Percentiles rank a stretch among this genome's conserved stretches.
phyloP scores from a whole-genome alignment of 805 yeast species.

The Candida broadrunensis region DNA sequence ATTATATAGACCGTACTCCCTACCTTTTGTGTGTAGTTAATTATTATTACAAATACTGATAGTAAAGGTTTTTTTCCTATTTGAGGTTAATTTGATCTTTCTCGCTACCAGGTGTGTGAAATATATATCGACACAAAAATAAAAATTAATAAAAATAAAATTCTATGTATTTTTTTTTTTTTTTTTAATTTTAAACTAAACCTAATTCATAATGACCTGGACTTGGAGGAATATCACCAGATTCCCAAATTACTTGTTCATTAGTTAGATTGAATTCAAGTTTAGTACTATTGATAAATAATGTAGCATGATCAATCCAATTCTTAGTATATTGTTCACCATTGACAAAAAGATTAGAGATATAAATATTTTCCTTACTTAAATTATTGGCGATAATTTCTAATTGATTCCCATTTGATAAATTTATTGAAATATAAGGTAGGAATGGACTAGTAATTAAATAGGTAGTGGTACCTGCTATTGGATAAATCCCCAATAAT shows the following conservation, averaged over 20 bases:
- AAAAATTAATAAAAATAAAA: no score
- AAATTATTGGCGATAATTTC: conserved; percentile 21
- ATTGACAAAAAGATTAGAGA: conserved; percentile 25
- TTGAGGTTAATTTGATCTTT: no score
- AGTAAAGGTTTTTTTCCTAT: no score
- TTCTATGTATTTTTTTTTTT: no score
- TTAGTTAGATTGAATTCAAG: conserved; percentile 15
- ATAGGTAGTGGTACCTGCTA: conserved; percentile 32
- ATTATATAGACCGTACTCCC: no score
- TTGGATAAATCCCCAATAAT: conserved; percentile 31
- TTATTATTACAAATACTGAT: no score
- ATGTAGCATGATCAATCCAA: conserved; percentile 29
- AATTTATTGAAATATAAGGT: conserved; percentile 15
- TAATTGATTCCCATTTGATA: conserved; percentile 20
- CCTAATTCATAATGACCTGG: conserved; percentile 13
- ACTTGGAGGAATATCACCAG: conserved; percentile 24
- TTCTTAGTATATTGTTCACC: conserved; percentile 22
- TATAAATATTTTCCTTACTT: conserved; percentile 18
- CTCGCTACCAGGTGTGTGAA: no score
- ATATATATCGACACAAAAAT: no score
- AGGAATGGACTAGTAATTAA: conserved; percentile 28
- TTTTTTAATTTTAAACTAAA: no score
- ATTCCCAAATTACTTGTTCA: conserved; percentile 19
- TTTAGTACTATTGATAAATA: conserved; percentile 14
- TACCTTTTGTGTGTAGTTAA: no score